phyloP scores from a whole-genome alignment of 2,329 filamentous ascomycete species.

The Pseudogymnoascus sp. region DNA sequence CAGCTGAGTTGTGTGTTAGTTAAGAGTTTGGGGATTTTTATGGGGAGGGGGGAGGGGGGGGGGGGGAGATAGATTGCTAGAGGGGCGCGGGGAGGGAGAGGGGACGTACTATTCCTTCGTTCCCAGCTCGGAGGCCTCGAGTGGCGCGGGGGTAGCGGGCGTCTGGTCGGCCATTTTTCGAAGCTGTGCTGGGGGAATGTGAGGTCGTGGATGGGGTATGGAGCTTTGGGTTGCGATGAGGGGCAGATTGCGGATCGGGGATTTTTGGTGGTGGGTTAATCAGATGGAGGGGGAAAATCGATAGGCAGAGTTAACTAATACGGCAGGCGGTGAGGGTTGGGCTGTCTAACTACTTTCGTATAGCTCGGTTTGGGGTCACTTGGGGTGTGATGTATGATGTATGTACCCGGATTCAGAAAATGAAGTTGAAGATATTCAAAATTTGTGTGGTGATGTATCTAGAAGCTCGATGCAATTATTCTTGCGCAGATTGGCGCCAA shows the following conservation, averaged over 20 bases:
- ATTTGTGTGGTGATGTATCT: no score
- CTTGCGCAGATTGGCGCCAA: no score
- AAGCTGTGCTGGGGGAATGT: background rate
- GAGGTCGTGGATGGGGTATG: background rate
- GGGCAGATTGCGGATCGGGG: background rate
- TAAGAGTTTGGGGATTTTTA: background rate
- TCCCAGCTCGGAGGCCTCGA: conserved; percentile 68
- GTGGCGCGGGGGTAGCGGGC: conserved; percentile 42
- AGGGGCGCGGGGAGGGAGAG: background rate
- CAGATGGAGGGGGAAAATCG: conserved; percentile 3
- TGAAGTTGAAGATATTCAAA: no score
- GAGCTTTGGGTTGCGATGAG: background rate
- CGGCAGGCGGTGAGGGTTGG: background rate
- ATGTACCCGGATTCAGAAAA: no score
- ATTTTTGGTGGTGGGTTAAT: background rate
- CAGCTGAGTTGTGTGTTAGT: conserved; percentile 44
- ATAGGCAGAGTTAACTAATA: background rate
- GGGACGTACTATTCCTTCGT: conserved; percentile 77
- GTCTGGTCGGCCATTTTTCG: background rate
- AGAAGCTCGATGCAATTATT: no score
- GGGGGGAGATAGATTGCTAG: no score
- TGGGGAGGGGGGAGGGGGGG: background rate
- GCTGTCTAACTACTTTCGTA: background rate
- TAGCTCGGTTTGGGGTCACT: background rate
- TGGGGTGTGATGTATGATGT: no score